A percentile compares a stretch with the other conserved stretches of the same genome.
Conservation (phyloP, 306 rosid genomes). For the Purshia tridentata region DNA sequence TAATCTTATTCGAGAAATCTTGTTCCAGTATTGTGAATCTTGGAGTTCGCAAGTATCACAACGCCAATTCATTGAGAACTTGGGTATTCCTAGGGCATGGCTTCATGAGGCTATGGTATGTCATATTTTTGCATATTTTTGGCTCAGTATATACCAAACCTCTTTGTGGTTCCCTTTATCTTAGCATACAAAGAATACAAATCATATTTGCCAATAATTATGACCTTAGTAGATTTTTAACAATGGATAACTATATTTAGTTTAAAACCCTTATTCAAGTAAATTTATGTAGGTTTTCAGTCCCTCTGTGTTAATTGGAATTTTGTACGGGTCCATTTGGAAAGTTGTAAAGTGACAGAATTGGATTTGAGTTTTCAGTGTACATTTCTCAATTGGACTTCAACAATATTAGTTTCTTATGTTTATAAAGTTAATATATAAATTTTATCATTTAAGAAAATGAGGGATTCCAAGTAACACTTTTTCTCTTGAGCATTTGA, state of each 20-base stretch:
- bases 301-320: not conserved
- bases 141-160: not conserved
- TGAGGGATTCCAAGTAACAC: not conserved
- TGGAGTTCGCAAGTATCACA: conserved; percentile 89
- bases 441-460: not conserved
- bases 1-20: conserved; percentile 80
- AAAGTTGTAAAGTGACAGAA: not conserved
- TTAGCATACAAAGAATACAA: not conserved
- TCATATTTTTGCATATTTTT: conserved; percentile 20
- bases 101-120: conserved; percentile 95
- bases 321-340: not conserved
- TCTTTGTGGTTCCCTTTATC: not conserved
- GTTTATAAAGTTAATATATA: not conserved
- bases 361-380: not conserved
- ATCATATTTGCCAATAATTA: not conserved
- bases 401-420: not conserved
- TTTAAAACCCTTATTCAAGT: not conserved
- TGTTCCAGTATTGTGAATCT: conserved; percentile 90
- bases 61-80: conserved; percentile 68
- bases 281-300: not conserved
- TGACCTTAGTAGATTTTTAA: not conserved
- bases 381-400: conserved; percentile 8
- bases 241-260: not conserved
- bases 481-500: not conserved
- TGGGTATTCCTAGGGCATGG: conserved; percentile 87